phyloP scores from a whole-genome alignment of 495 filamentous ascomycete species.

The Tuber microsphaerosporum region DNA sequence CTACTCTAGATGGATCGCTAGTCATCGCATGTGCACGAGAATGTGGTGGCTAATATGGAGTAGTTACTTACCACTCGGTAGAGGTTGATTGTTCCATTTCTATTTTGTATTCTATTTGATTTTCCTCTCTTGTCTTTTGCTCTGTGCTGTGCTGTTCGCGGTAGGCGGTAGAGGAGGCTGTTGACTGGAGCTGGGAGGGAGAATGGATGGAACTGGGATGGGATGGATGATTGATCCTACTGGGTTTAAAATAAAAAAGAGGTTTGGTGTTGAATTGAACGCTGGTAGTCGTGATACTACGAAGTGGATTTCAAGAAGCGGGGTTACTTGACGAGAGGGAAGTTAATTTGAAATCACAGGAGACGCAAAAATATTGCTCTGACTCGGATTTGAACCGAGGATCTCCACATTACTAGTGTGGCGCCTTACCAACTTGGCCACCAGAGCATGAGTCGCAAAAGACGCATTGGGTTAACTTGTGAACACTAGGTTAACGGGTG shows the following conservation, averaged over 20 bases:
- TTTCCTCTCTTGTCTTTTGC: neutral
- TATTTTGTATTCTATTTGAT: neutral
- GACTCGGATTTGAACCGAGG: constrained; percentile 22
- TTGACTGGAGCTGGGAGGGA: neutral
- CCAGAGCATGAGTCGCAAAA: neutral
- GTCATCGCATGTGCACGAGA: neutral
- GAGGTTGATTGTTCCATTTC: neutral
- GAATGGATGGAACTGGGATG: neutral
- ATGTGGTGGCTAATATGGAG: neutral
- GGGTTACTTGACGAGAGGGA: neutral
- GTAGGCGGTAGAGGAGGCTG: neutral
- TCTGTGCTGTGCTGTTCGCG: neutral
- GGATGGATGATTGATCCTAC: neutral
- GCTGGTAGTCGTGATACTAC: neutral
- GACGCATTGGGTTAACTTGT: neutral
- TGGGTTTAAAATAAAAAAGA: neutral
- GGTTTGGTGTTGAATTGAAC: neutral
- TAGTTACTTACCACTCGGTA: neutral
- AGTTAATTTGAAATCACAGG: neutral
- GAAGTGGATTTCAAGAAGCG: neutral
- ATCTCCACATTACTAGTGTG: constrained; percentile 22
- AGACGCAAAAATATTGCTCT: neutral
- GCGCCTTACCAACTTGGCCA: constrained; percentile 21
- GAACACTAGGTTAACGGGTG: too few species aligned
- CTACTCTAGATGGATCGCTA: neutral